These are phyloP conservation scores for Auxenochlorella protothecoides DNA, from an alignment of 139 green algal genomes.

Conservation along the genomic window DNA sequence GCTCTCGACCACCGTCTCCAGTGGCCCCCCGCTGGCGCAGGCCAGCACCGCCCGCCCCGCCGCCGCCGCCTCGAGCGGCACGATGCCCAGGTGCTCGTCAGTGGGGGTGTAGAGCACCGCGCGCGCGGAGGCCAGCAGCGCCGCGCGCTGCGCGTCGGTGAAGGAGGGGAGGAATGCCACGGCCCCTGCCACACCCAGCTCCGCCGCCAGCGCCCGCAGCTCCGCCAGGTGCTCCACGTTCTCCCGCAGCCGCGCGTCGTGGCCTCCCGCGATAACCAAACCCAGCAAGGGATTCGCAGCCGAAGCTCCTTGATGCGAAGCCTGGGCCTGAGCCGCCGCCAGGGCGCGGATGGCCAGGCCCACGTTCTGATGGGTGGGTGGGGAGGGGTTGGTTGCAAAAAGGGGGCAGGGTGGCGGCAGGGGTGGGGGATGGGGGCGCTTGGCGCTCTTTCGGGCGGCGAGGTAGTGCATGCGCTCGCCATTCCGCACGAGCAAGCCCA, in stretches of 20 bases:
- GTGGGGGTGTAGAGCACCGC: constrained; percentile 83
- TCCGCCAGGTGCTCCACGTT: constrained; percentile 79
- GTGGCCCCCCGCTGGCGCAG: constrained; percentile 70
- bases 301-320: neutral
- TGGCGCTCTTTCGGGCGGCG: no score
- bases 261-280: constrained; percentile 75
- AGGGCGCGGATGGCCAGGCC: constrained; percentile 73
- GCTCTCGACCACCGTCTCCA: constrained; percentile 61
- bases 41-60: constrained; percentile 73
- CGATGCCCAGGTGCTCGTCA: constrained; percentile 97
- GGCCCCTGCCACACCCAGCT: constrained; percentile 37
- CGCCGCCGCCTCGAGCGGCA: constrained; percentile 95
- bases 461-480: no score
- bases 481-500: no score
- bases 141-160: constrained; percentile 50
- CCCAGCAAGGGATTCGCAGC: neutral
- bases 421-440: neutral
- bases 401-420: neutral
- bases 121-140: constrained; percentile 51
- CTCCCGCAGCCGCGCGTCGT: constrained; percentile 76
- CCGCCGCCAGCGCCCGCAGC: constrained; percentile 41
- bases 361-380: constrained; percentile 37
- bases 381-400: neutral
- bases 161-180: constrained; percentile 84
- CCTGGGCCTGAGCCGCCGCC: no score